Evolutionary conservation across 2,329 filamentous ascomycete species (phyloP), one percentile per base, ranked within the genome.

Genomic region (Penicillium sp.): DNA sequence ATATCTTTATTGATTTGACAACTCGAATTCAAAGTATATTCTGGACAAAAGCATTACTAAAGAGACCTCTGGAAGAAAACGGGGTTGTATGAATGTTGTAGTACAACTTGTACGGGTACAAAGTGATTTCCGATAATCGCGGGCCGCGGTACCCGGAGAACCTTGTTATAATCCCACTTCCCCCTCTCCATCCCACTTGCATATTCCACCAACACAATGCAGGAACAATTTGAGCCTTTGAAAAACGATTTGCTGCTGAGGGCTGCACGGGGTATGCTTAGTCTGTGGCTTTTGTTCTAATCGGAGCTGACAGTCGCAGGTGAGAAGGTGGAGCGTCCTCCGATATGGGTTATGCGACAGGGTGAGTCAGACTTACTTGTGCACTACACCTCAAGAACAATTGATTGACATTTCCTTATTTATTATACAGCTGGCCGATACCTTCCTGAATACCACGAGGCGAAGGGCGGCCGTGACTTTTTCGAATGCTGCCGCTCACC

Each of bases 331-430:
- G 92, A 97, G 77, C 87, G 94, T 62, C 89, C 94, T 59, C 94
- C 94, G 56, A 90, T 95, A 81, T 99, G 94, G 94, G 92, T 99
- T 73, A 99, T 99, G 94, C 89, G 94, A 77, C 94, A 99, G 86
- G 92, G 92, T 93, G 81, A 74, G 75, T 66, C 64, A 53, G 16
- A 9, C 5, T 18, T 43, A n/a, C 35, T 38, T 22, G 14, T 42
- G 40, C 38, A 38, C 35, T 26, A 29, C 9, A 13, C n/a, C 6
- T 39, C 24, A 20, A 37, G 14, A 50, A 53, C 44, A 18, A 47
- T 38, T 59, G 10, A 53, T 46, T 59, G 43, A 53, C 37, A 38
- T 24, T 20, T 18, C 14, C 52, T 43, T 42, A 18, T 37, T 58
- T 54, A 42, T 43, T 60, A 59, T 55, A 53, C 63, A 96, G 94